Evolutionary conservation across 1,139 yeast genomes (phyloP).

Genomic region (Magnusiomyces fungicola): DNA sequence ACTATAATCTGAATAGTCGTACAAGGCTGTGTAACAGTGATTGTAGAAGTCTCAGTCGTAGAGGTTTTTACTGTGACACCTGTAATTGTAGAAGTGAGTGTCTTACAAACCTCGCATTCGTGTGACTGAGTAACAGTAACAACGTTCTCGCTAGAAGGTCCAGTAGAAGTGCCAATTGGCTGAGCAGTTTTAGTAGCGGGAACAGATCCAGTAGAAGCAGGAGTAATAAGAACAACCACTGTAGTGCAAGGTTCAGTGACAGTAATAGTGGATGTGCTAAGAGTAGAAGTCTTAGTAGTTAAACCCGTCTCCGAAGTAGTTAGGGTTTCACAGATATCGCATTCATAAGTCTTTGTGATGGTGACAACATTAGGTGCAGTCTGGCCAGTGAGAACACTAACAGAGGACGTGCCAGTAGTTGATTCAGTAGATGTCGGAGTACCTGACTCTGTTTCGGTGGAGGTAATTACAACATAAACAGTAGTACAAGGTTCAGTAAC

Average conservation of each 20-base stretch:
- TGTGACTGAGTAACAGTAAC: not conserved
- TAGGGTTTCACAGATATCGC: not conserved
- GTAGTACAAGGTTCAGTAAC: constrained; percentile 2
- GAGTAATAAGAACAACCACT: not conserved
- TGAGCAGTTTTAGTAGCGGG: not conserved
- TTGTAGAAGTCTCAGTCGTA: not conserved
- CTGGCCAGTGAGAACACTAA: not conserved
- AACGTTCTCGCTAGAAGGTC: not conserved
- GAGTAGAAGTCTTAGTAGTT: not conserved
- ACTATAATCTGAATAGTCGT: not conserved
- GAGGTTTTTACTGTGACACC: not conserved
- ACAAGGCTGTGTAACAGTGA: not conserved
- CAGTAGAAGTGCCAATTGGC: not conserved
- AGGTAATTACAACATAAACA: not conserved
- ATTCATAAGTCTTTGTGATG: not conserved
- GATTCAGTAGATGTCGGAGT: not conserved
- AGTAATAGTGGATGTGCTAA: not conserved
- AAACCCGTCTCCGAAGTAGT: not conserved
- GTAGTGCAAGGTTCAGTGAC: constrained; percentile 1
- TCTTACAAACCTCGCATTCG: not conserved
- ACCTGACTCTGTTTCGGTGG: too few relatives aligned
- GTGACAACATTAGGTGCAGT: not conserved
- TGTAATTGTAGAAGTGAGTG: not conserved
- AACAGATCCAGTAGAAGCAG: not conserved
- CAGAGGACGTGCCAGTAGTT: too few relatives aligned